phyloP scores from a whole-genome alignment of 73 alveolate genomes.

The Paramecium sexaurelia region DNA sequence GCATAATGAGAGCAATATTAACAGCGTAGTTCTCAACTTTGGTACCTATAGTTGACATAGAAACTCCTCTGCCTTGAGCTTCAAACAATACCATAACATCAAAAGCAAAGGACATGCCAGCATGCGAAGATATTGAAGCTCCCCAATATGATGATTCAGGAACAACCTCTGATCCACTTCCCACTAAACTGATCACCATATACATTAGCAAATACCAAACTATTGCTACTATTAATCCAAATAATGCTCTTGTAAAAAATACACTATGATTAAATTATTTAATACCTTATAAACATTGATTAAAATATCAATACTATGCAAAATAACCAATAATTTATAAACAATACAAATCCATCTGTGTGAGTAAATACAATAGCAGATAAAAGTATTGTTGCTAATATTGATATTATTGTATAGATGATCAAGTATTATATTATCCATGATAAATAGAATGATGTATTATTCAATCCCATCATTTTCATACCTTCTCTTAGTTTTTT shows the following conservation, averaged over 20 bases:
- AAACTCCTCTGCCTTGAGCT: conserved; percentile 71
- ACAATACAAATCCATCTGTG: conserved; percentile 77
- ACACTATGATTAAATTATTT: conserved; percentile 63
- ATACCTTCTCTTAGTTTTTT: conserved; percentile 95
- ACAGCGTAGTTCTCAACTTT: conserved; percentile 69
- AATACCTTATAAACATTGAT: conserved; percentile 71
- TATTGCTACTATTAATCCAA: conserved; percentile 83
- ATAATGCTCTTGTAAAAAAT: conserved; percentile 84
- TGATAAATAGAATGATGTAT: conserved; percentile 89
- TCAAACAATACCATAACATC: conserved; percentile 77
- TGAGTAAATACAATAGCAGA: conserved; percentile 72
- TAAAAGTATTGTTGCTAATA: conserved; percentile 76
- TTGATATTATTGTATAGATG: conserved; percentile 80
- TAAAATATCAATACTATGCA: conserved; percentile 78
- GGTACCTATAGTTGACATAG: conserved; percentile 65
- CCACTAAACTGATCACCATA: conserved; percentile 77
- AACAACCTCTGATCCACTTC: conserved; percentile 56
- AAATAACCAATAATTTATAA: conserved; percentile 78
- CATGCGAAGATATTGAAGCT: conserved; percentile 78
- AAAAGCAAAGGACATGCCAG: conserved; percentile 78
- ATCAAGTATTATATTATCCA: conserved; percentile 87
- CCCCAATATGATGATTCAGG: conserved; percentile 67
- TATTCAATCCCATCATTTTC: conserved; percentile 98
- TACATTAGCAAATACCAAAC: conserved; percentile 79
- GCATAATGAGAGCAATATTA: conserved; percentile 65